These are phyloP conservation scores for Mycena sp. DNA, from an alignment of 1,284 basidiomycete genomes.

Conservation along the genomic window DNA sequence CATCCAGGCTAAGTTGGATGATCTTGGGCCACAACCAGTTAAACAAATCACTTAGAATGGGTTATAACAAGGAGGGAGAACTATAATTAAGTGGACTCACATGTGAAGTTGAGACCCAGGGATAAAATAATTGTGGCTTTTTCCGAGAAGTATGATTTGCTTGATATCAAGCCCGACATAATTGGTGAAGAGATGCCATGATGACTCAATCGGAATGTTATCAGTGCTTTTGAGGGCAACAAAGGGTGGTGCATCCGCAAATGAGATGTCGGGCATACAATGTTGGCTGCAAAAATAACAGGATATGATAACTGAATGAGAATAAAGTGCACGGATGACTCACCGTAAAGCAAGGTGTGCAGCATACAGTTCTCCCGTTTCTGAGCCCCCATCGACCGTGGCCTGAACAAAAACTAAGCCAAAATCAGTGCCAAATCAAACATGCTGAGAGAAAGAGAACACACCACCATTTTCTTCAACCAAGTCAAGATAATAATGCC, in stretches of 20 bases:
- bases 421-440: not conserved
- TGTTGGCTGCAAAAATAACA: not conserved
- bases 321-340: not conserved
- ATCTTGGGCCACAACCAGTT: too few relatives aligned
- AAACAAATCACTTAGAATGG: too few relatives aligned
- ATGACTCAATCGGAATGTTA: too few relatives aligned
- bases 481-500: slow-evolving; percentile 19
- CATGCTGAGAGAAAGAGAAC: not conserved
- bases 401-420: not conserved
- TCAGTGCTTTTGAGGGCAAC: too few relatives aligned
- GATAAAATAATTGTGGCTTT: too few relatives aligned
- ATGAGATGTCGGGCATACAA: not conserved
- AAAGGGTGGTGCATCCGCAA: not conserved
- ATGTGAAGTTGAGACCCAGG: too few relatives aligned
- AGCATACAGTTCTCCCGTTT: not conserved
- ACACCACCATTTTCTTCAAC: slow-evolving; percentile 17
- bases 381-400: not conserved
- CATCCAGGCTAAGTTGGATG: too few relatives aligned
- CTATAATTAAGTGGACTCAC: too few relatives aligned
- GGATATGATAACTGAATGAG: not conserved
- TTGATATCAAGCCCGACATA: too few relatives aligned
- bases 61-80: too few relatives aligned
- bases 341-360: not conserved
- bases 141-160: too few relatives aligned
- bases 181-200: too few relatives aligned